Conservation (phyloP, 352 stramenopile genomes). For the Phytophthora megakarya region DNA sequence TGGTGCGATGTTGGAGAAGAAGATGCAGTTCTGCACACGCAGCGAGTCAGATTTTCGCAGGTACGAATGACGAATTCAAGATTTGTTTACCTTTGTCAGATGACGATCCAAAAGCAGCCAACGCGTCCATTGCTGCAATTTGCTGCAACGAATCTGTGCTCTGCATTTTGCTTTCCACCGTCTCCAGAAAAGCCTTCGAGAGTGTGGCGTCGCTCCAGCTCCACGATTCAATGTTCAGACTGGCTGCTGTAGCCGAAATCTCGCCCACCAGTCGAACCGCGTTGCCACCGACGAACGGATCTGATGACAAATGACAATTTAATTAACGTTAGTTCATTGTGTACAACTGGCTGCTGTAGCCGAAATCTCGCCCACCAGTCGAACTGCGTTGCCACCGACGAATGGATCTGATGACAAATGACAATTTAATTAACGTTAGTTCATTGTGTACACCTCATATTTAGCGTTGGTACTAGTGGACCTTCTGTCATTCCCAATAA, state of each 20-base stretch:
- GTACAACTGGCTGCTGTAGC: slow-evolving; percentile 59
- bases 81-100: slow-evolving; percentile 70
- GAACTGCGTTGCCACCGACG: slow-evolving; percentile 73
- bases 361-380: slow-evolving; percentile 81
- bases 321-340: slow-evolving; percentile 12
- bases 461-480: slow-evolving; percentile 14
- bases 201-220: slow-evolving; percentile 77
- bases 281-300: slow-evolving; percentile 81
- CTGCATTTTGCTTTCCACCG: slow-evolving; percentile 73
- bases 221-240: slow-evolving; percentile 70
- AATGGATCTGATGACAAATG: slow-evolving; percentile 63
- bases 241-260: slow-evolving; percentile 71
- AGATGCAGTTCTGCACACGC: slow-evolving; percentile 62
- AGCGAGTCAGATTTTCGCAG: neutral
- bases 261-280: slow-evolving; percentile 78
- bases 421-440: too few species aligned
- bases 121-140: slow-evolving; percentile 85
- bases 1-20: slow-evolving; percentile 67
- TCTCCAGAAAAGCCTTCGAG: slow-evolving; percentile 79
- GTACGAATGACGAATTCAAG: neutral
- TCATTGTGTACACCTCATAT: neutral
- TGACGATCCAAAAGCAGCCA: slow-evolving; percentile 78
- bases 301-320: slow-evolving; percentile 34
- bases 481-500: slow-evolving; percentile 72
- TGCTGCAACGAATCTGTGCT: slow-evolving; percentile 66